Conservation (phyloP, 2,329 filamentous ascomycete genomes). For the Colletotrichum euphorbiae region DNA sequence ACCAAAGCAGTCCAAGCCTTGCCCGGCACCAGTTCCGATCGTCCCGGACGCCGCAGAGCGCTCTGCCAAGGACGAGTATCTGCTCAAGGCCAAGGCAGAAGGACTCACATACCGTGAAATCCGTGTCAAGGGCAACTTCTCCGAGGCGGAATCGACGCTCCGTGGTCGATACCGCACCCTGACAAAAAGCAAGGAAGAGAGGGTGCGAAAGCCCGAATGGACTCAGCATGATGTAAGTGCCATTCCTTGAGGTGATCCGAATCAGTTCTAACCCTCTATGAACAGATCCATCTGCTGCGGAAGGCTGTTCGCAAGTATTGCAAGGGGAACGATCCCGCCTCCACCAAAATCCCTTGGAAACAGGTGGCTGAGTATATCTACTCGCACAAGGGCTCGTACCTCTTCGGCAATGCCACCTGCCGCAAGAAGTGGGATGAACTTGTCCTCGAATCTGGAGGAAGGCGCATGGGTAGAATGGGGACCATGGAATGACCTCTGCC, state of each 20-base stretch:
- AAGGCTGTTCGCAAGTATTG: constrained; percentile 55
- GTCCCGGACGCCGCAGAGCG: constrained; percentile 19
- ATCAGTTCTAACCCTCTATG: not conserved
- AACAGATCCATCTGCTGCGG: constrained; percentile 58
- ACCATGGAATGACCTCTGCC: not conserved
- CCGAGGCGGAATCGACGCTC: constrained; percentile 78
- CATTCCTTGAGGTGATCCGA: not conserved
- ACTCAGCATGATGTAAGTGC: constrained; percentile 70
- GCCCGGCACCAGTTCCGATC: not conserved
- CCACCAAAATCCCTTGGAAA: constrained; percentile 66
- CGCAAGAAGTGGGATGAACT: constrained; percentile 68
- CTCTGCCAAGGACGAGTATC: constrained; percentile 56
- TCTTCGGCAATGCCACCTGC: constrained; percentile 69
- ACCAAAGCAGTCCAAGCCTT: constrained; percentile 27
- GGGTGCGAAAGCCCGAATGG: constrained; percentile 77
- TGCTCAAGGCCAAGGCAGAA: constrained; percentile 64
- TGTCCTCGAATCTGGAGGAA: constrained; percentile 8
- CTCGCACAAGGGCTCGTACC: constrained; percentile 65
- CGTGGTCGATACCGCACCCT: constrained; percentile 74
- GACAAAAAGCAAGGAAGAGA: constrained; percentile 70
- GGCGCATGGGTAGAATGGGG: not conserved
- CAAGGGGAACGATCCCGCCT: constrained; percentile 46
- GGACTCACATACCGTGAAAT: constrained; percentile 77
- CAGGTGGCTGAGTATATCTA: constrained; percentile 65
- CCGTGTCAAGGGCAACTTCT: constrained; percentile 63